Evolutionary conservation across 2,329 filamentous ascomycete genomes (phyloP).

Genomic region (Aschersonia sp.): DNA sequence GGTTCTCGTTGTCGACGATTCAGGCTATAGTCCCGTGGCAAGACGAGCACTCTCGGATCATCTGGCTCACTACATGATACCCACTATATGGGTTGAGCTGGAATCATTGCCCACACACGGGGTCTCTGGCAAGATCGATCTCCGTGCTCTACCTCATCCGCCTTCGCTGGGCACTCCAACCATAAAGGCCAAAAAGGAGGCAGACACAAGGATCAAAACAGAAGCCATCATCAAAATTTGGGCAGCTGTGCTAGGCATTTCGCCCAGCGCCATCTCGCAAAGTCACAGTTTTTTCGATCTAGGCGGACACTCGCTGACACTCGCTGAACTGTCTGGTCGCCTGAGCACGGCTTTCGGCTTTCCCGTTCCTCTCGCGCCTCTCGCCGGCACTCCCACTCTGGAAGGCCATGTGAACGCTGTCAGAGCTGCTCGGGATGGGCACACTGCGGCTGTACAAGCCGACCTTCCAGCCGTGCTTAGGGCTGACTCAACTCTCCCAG

Average conservation of each 20-base stretch:
- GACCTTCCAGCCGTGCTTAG: slow-evolving; percentile 57
- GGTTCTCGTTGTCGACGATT: slow-evolving; percentile 50
- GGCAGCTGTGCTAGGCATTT: slow-evolving; percentile 56
- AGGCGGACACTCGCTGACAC: slow-evolving; percentile 62
- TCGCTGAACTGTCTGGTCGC: slow-evolving; percentile 63
- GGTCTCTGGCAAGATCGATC: slow-evolving; percentile 67
- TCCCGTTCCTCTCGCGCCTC: slow-evolving; percentile 53
- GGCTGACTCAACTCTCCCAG: slow-evolving; percentile 51
- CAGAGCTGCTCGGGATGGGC: slow-evolving; percentile 55
- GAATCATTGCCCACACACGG: slow-evolving; percentile 59
- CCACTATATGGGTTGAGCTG: slow-evolving; percentile 61
- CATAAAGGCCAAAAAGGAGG: slow-evolving; percentile 26
- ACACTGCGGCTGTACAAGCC: slow-evolving; percentile 61
- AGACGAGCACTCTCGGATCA: slow-evolving; percentile 49
- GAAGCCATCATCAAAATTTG: slow-evolving; percentile 58
- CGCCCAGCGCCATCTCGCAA: slow-evolving; percentile 44
- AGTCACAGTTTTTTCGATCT: slow-evolving; percentile 73
- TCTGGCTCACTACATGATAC: slow-evolving; percentile 75
- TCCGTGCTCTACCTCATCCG: slow-evolving; percentile 56
- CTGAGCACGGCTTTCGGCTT: slow-evolving; percentile 59
- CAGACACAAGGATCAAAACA: slow-evolving; percentile 49
- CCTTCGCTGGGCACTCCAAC: slow-evolving; percentile 32
- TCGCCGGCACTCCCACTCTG: slow-evolving; percentile 59
- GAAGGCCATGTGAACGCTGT: slow-evolving; percentile 60
- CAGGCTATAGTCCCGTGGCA: slow-evolving; percentile 56